Percentiles rank a stretch among this genome's conserved stretches.
Evolutionary conservation across 208 protist species (phyloP).

Genomic region (Leishmania major): DNA sequence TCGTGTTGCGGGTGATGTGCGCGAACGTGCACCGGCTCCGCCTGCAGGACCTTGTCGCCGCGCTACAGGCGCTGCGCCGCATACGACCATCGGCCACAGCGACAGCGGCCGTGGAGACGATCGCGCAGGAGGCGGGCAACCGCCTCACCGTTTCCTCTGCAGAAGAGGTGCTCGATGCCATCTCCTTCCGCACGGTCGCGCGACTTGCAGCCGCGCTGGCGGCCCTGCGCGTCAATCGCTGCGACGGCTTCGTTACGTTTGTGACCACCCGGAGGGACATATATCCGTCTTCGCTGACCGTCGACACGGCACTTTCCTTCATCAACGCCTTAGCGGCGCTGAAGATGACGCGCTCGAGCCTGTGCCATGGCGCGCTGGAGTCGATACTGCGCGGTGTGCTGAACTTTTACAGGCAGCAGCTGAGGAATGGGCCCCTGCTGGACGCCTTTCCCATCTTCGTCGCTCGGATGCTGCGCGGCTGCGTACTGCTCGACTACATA

Average conservation of each 20-base stretch:
- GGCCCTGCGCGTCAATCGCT: slow-evolving; percentile 59
- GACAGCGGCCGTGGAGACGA: slow-evolving; percentile 29
- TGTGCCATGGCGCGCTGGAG: slow-evolving; percentile 23
- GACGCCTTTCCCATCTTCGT: slow-evolving; percentile 39
- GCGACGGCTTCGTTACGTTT: slow-evolving; percentile 53
- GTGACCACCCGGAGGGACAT: slow-evolving; percentile 22
- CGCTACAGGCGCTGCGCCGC: slow-evolving; percentile 53
- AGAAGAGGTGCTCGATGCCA: not conserved
- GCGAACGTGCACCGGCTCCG: slow-evolving; percentile 9
- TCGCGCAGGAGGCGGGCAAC: slow-evolving; percentile 29
- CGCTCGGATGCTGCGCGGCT: slow-evolving; percentile 57
- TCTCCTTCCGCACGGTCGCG: slow-evolving; percentile 47
- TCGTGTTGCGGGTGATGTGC: slow-evolving; percentile 26
- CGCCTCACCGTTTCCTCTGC: slow-evolving; percentile 14
- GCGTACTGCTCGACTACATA: slow-evolving; percentile 59
- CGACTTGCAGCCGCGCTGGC: slow-evolving; percentile 56
- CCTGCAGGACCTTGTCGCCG: slow-evolving; percentile 42
- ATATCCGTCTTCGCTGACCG: slow-evolving; percentile 25
- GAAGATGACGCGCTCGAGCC: slow-evolving; percentile 18
- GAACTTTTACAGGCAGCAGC: slow-evolving; percentile 15
- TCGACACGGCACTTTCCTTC: slow-evolving; percentile 50
- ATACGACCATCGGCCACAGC: slow-evolving; percentile 37
- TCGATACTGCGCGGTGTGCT: slow-evolving; percentile 20
- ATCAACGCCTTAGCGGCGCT: slow-evolving; percentile 43
- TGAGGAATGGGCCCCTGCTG: slow-evolving; percentile 22